phyloP scores from a whole-genome alignment of 2,329 filamentous ascomycete genomes.

The Ceratocystis cacaofunesta region DNA sequence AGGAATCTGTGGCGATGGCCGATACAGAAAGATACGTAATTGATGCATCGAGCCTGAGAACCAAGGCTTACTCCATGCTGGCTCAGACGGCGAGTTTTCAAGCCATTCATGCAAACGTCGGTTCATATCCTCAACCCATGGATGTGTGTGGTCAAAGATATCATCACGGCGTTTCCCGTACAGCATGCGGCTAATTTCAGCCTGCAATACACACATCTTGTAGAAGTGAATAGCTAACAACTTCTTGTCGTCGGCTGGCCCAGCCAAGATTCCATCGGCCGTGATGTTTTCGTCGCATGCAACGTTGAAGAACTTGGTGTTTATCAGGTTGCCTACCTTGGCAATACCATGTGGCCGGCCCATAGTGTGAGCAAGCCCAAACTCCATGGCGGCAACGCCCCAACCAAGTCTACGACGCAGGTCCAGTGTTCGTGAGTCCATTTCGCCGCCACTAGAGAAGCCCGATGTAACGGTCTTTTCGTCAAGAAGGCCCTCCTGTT shows the following conservation, averaged over 20 bases:
- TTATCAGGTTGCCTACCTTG: constrained; percentile 64
- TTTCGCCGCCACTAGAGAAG: constrained; percentile 36
- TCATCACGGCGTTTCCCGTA: constrained; percentile 72
- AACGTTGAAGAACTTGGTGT: constrained; percentile 71
- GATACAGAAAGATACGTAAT: constrained; percentile 75
- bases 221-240: constrained; percentile 83
- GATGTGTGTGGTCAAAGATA: constrained; percentile 64
- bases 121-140: constrained; percentile 75
- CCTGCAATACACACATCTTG: constrained; percentile 75
- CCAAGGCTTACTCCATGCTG: constrained; percentile 63
- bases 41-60: constrained; percentile 39
- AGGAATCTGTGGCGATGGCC: constrained; percentile 83
- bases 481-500: constrained; percentile 74
- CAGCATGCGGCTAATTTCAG: constrained; percentile 71
- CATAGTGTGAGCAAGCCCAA: constrained; percentile 72
- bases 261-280: constrained; percentile 54
- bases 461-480: constrained; percentile 69
- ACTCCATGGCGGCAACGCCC: constrained; percentile 79
- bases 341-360: constrained; percentile 78
- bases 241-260: constrained; percentile 65
- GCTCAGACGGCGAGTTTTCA: constrained; percentile 56
- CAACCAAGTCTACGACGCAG: constrained; percentile 80
- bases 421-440: constrained; percentile 66
- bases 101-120: constrained; percentile 67
- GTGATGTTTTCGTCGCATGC: constrained; percentile 77